Base-by-base conservation (phyloP, 1,139 yeast species). In the Kodamaea fungicola region DNA sequence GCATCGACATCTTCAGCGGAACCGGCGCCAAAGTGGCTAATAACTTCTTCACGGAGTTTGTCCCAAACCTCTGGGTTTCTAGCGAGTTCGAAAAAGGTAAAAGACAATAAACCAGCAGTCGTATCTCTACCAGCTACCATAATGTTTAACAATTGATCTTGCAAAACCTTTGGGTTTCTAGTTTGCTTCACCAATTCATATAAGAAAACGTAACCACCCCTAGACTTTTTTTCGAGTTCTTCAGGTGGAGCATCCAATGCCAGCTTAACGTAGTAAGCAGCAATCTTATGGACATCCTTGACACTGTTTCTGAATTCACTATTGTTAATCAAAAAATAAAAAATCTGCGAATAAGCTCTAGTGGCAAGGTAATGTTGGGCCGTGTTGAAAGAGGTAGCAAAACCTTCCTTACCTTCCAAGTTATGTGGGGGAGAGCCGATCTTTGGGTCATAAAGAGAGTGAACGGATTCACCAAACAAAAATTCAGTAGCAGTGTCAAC, bases 401-500 rank as follows among this genome's bases (percentile, higher is more conserved):
- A 74, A 10, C 61, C 64, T 19, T 51, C 46, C 37, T 61, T 65
- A n/a, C 64, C 64, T 24, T 59, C 64, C 38, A 57, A 46, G 19
- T 42, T 43, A 22, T 49, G 51, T 5, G 40, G 40, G 7, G 34
- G 33, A 5, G 38, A 19, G 35, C 49, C 48, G 33, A 59, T 49
- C 2, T 48, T 41, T 9, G 54, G 59, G 39, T 61, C 64, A 32
- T 55, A 51, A 38, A 75, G 63, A 12, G 70, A 58, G 37, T 64
- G 62, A 8, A 71, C 74, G 8, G 77, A 67, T 50, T 71, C 76
- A 9, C 83, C 83, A 57, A 78, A 77, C 47, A 78, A 61, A 49
- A 76, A 76, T 54, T 78, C 81, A 10, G 81, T 71, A 4, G 83
- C 75, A 19, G 79, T 68, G 51, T 78, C 83, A 42, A 78, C 64